Evolutionary conservation across 495 filamentous ascomycete genomes (phyloP), one percentile per base, ranked within the genome.

Genomic region (Neurospora sp.): DNA sequence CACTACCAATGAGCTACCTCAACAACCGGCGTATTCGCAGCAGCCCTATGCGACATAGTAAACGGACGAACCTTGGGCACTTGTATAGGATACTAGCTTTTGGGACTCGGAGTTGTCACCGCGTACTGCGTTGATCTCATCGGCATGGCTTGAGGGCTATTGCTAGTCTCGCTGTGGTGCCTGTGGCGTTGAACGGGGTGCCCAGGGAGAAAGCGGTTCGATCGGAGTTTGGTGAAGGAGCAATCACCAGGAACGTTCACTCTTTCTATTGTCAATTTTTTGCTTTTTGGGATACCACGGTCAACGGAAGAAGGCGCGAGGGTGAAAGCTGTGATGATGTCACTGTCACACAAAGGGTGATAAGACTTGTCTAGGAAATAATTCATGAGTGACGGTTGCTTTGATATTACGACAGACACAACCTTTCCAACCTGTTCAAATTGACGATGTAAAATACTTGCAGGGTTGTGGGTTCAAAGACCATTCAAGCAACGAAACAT

Each of bases 21-120:
- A 70, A 38, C 71, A 74, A 11, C 70, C 73, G n/a, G 74, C 54
- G 37, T 73, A 74, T 42, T 70, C 70, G 39, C 77, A 78, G 70
- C 74, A 77, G 71, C 48, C 76, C 5, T 73, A 76, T 18, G 31
- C 71, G 3, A 39, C 44, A 12, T 44, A 72, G 62, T 73, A 77
- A 48, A 66, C 6, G 14, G 27, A 31, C 54, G 54, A 31, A 35
- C 14, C 3, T 16, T 9, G 27, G 3, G 5, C 23, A 35, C 23
- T 35, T 66, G 27, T 31, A 66, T 66, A 27, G 14, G 6, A 9
- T 35, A 16, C 23, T 8, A 37, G 7, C 3, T 66, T 31, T 9
- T 7, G 54, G 27, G 27, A 59, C 27, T 37, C 14, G 14, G 14
- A 62, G 3, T 14, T 62, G 27, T 8, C 54, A 35, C 54, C 3